Evolutionary conservation across 2,329 filamentous ascomycete species (phyloP), one percentile per base, ranked within the genome.

Genomic region (Fusarium sp.): DNA sequence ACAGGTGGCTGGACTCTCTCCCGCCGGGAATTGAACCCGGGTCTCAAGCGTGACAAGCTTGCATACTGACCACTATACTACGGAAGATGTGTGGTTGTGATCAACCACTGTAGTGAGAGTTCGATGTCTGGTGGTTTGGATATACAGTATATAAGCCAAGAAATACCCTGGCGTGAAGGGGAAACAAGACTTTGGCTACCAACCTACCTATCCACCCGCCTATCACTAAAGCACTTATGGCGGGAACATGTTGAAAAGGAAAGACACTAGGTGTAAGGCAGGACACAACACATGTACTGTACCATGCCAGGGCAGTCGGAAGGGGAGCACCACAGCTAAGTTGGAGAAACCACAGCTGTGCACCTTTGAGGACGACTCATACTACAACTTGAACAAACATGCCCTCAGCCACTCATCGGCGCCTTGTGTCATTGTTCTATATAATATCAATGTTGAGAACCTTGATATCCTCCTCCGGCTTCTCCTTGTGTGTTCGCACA

Each of bases 401-500:
- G 1, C 47, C 22, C 22, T 34, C 16, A 20, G 22, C 27, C 34
- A 22, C 18, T 22, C 14, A 37, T 24, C 13, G 18, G 27, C 24
- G 10, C 47, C 61, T 61, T 29, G 16, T 16, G 14, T 45, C 27
- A 38, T 63, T 35, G 40, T 69, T 74, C 57, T 87, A 90, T 72
- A 84, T 78, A 67, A 90, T 83, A 77, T 91, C 89, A 77, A 99
- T 97, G 81, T 94, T 98, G 67, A 99, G 90, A 76, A 99, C 97
- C 85, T 98, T 98, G 79, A 99, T 95, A 81, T 99, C 96, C 79
- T 98, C 95, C 82, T 97, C 94, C 1, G 96, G 96, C 86, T 96
- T 97, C 85, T 99, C 97, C 86, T 92, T 92, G 82, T 93, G 92
- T 5, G 95, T 95, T 80, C 93, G 93, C 18, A 90, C 88, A 81